Conservation (phyloP, 2,329 filamentous ascomycete species). For the Trichoderma gracile region DNA sequence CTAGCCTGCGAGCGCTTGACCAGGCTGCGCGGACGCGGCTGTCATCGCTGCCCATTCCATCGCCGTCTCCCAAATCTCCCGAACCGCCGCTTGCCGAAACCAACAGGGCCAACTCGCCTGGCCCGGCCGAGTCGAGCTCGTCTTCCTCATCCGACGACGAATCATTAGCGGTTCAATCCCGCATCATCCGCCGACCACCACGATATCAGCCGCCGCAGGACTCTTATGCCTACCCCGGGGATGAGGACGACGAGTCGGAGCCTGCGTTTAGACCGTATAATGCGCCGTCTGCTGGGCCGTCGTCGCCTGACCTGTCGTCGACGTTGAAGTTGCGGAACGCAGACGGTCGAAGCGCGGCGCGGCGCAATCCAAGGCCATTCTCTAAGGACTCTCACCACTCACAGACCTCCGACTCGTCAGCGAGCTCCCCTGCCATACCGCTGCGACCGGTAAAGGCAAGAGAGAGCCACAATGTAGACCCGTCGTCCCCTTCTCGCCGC, state of each 20-base stretch:
- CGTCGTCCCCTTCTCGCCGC: constrained; percentile 57
- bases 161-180: constrained; percentile 57
- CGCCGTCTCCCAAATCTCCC: constrained; percentile 31
- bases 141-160: constrained; percentile 49
- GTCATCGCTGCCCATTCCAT: constrained; percentile 48
- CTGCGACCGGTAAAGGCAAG: constrained; percentile 36
- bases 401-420: constrained; percentile 64
- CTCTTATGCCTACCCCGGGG: constrained; percentile 43
- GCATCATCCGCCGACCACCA: constrained; percentile 61
- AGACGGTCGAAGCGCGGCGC: constrained; percentile 40
- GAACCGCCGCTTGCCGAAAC: constrained; percentile 30
- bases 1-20: constrained; percentile 34
- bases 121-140: constrained; percentile 43
- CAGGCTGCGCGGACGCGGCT: constrained; percentile 42
- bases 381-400: constrained; percentile 47
- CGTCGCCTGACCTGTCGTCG: constrained; percentile 51
- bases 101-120: constrained; percentile 38
- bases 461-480: constrained; percentile 43
- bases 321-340: constrained; percentile 47
- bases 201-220: constrained; percentile 48
- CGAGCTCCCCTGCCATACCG: constrained; percentile 51
- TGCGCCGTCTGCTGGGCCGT: constrained; percentile 37
- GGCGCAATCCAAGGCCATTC: constrained; percentile 35
- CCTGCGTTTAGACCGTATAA: constrained; percentile 57
- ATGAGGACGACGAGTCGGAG: constrained; percentile 59